Conservation (phyloP, 2,329 filamentous ascomycete genomes). For the Aspergillus eucalypticola region DNA sequence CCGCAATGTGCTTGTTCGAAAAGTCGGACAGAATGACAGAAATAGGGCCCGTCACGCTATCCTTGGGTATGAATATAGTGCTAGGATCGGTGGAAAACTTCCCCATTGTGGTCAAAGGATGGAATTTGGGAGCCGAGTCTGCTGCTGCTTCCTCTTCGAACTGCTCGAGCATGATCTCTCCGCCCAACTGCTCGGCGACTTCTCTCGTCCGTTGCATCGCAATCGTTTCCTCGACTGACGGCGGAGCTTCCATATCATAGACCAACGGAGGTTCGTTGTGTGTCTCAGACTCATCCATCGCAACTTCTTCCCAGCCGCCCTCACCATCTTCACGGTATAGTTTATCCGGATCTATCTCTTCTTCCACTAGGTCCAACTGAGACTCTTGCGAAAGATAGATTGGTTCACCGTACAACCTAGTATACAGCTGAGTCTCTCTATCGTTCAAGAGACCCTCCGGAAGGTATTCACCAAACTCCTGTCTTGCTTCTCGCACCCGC, state of each 20-base stretch:
- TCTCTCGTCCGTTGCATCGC: constrained; percentile 39
- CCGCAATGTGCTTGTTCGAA: constrained; percentile 71
- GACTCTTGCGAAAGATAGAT: constrained; percentile 38
- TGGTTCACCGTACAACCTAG: constrained; percentile 77
- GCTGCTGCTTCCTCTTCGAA: constrained; percentile 43
- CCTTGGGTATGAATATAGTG: constrained; percentile 72
- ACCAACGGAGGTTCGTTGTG: constrained; percentile 29
- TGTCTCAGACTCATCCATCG: constrained; percentile 13
- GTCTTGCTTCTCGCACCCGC: constrained; percentile 67
- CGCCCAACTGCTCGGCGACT: constrained; percentile 42
- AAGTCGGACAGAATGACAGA: constrained; percentile 66
- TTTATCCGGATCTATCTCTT: constrained; percentile 31
- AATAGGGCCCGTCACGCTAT: constrained; percentile 70
- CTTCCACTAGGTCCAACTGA: constrained; percentile 29
- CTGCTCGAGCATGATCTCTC: constrained; percentile 46
- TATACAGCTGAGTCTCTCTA: constrained; percentile 74
- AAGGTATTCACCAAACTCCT: constrained; percentile 73
- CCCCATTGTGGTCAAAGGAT: constrained; percentile 73
- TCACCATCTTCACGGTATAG: constrained; percentile 42
- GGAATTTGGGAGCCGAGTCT: constrained; percentile 58
- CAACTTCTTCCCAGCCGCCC: constrained; percentile 19
- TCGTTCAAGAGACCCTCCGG: constrained; percentile 69
- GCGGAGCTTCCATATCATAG: constrained; percentile 33
- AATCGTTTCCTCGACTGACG: constrained; percentile 29
- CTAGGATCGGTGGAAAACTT: constrained; percentile 71